Evolutionary conservation across 805 yeast species (phyloP), one percentile per base, ranked within the genome.

Genomic region (Pichia gijzeniarum): DNA sequence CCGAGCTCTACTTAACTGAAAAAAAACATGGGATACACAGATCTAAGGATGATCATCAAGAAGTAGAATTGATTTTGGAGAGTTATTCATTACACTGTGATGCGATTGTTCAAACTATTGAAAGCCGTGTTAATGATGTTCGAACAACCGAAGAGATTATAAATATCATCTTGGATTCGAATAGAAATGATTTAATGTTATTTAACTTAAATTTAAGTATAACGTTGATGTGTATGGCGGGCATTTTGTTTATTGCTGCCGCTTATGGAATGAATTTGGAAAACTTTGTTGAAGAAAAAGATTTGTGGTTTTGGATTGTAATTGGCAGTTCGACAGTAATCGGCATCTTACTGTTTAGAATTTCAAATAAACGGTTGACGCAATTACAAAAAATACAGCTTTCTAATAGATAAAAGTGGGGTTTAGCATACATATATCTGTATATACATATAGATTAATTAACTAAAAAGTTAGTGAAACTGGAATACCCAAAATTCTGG

Each of bases 231-330:
- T 82, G 95, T 3, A 69, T 90, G 57, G 95, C 95, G 2, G 76
- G 82, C 14, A 83, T 93, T 1, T 68, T 95, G 38, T 86, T 85
- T 53, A 61, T 87, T 14, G 93, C 95, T 2, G 84, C 96, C 0
- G 68, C 88, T 10, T 93, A 90, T 63, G 99, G 99, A 31, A 93
- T 93, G 99, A 93, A 93, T 64, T 69, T 93, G 61, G 87, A 85
- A 58, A 93, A 91, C 64, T 89, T 85, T 59, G 81, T 93, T 19
- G 99, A 93, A 61, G 95, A 89, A 46, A 68, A 80, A 1, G 74
- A 76, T 45, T 72, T 74, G 51, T 96, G 96, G 28, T 85, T 88
- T 59, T 60, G 62, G 3, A 60, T 79, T 1, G 74, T 82, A 5
- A 61, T 71, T 1, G 49, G 70, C 1, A 68, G 82, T 0, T 67